These are phyloP conservation scores for Posidonia oceanica DNA, from an alignment of 116 monocot genomes.

Conservation along the genomic window DNA sequence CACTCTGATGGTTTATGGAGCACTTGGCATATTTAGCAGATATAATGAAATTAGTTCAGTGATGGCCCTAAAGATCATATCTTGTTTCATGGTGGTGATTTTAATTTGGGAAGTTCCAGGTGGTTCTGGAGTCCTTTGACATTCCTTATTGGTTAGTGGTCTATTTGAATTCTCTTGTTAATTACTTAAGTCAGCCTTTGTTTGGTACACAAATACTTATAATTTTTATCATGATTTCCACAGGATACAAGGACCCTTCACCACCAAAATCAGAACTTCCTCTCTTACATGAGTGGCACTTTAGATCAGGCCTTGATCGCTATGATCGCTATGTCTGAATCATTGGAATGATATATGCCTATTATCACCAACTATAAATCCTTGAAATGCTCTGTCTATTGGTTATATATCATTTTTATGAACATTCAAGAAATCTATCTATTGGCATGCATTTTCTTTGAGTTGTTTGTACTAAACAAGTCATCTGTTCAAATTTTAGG, in stretches of 20 bases:
- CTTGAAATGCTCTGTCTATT: too few relatives aligned
- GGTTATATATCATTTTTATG: too few relatives aligned
- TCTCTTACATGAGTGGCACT: conserved; percentile 82
- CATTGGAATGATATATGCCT: too few relatives aligned
- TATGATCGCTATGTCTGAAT: too few relatives aligned
- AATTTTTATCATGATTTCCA: not conserved
- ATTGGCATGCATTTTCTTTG: too few relatives aligned
- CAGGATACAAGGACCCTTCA: conserved; percentile 26
- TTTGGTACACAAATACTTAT: not conserved
- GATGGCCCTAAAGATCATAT: conserved; percentile 66
- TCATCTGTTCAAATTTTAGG: too few relatives aligned
- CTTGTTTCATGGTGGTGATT: conserved; percentile 36
- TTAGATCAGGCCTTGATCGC: too few relatives aligned
- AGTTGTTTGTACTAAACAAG: too few relatives aligned
- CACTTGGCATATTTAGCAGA: conserved; percentile 48
- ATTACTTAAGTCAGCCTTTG: not conserved
- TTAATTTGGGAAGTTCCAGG: too few relatives aligned
- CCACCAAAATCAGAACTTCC: conserved; percentile 49
- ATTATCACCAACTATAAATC: too few relatives aligned
- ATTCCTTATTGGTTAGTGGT: conserved; percentile 59
- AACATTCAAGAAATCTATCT: too few relatives aligned
- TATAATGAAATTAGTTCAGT: conserved; percentile 84
- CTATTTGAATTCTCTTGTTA: not conserved
- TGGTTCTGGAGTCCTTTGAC: conserved; percentile 70
- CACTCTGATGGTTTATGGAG: conserved; percentile 50